These are phyloP conservation scores for Acacia crassicarpa DNA, from an alignment of 306 rosid species.

Conservation along the genomic window DNA sequence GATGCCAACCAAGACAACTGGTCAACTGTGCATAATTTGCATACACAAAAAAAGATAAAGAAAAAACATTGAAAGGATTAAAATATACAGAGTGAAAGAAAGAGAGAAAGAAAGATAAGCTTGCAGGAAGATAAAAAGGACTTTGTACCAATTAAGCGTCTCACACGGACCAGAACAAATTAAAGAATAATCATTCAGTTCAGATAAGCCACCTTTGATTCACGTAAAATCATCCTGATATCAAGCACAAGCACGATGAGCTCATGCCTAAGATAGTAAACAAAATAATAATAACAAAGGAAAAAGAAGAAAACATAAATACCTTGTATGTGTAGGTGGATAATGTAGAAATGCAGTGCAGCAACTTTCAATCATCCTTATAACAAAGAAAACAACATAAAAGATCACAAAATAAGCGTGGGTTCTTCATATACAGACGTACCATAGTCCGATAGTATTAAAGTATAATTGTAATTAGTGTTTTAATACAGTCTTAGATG, in stretches of 20 bases:
- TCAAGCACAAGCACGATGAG: not conserved
- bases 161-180: not conserved
- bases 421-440: not conserved
- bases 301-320: constrained; percentile 31
- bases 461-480: too few relatives aligned
- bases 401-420: constrained; percentile 29
- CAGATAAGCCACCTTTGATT: constrained; percentile 1
- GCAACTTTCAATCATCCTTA: constrained; percentile 45
- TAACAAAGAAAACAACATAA: constrained; percentile 35
- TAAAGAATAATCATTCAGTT: not conserved
- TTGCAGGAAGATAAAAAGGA: too few relatives aligned
- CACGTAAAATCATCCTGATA: not conserved
- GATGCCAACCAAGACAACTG: too few relatives aligned
- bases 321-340: constrained; percentile 41
- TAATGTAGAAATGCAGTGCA: constrained; percentile 34
- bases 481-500: too few relatives aligned
- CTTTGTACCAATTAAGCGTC: not conserved
- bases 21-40: too few relatives aligned
- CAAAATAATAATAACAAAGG: not conserved
- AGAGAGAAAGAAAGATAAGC: too few relatives aligned
- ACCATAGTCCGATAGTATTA: not conserved
- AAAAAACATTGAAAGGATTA: too few relatives aligned
- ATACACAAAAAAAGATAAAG: too few relatives aligned
- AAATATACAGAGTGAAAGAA: too few relatives aligned
- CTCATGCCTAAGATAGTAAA: not conserved